Base-by-base conservation (phyloP, 768 basidiomycete species). In the Atractiella rhizophila region DNA sequence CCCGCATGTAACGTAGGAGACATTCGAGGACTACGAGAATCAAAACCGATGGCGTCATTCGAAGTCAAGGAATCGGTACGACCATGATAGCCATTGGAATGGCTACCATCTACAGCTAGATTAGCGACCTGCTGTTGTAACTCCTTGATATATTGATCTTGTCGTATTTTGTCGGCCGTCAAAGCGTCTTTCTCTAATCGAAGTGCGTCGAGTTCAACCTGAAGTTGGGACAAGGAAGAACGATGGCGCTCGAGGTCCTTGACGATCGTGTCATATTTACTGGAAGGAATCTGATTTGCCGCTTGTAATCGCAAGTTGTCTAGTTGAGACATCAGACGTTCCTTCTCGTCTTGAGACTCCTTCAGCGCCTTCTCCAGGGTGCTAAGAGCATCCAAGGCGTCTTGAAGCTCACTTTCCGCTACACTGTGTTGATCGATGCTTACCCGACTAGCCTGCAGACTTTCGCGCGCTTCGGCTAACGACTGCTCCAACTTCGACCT, bases 131-230 rank as follows among this genome's bases (percentile, higher is more conserved):
- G 32, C 32, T 18, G 24, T n/a, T 25, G 18, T 15, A 16, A 19
- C 12, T 28, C 41, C 31, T 41, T 18, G 32, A 44, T 28, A 23
- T 40, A 42, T 27, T 37, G 45, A 0, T 39, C 39, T 9, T 36
- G 5, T 23, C 10, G 28, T 35, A 27, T 37, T 32, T 39, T 12
- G 27, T 13, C 4, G 2, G 53, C 43, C 5, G 56, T 38, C 52
- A 83, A 78, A 31, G 68, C 69, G 56, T 85, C 79, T 20, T 82
- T 63, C 35, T 86, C 82, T 37, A 74, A 62, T 44, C 74, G 76
- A 13, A 85, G 62, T 13, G 53, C 64, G 54, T 79, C 81, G 57
- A 76, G 77, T 60, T 81, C 78, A 51, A 81, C 74, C 60, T 76
- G 77, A 52, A 82, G 61, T 47, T 68, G 72, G 45, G 33, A 72